Evolutionary conservation across 306 rosid genomes (phyloP).

Genomic region (Malus asiatica): DNA sequence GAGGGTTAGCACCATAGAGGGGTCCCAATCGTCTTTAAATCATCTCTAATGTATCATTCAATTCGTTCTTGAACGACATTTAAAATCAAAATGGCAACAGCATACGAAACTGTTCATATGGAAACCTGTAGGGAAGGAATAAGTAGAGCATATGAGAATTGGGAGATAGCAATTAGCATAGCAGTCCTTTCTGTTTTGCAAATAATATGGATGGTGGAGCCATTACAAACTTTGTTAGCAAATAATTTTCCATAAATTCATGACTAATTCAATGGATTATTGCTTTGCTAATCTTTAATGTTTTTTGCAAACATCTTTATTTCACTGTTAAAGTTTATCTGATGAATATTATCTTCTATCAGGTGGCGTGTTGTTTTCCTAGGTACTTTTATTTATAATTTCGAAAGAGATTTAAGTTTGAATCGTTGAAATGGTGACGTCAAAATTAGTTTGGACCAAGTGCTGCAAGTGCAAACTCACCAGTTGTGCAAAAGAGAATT

Average conservation of each 20-base stretch:
- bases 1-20: conserved; percentile 13
- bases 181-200: not conserved
- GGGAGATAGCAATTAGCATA: not conserved
- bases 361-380: not conserved
- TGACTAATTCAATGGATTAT: not conserved
- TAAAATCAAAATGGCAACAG: not conserved
- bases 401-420: too few relatives aligned
- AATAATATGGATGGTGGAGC: not conserved
- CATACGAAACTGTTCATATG: conserved; percentile 38
- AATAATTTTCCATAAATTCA: not conserved
- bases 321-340: too few relatives aligned
- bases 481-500: not conserved
- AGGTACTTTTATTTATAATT: too few relatives aligned
- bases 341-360: too few relatives aligned
- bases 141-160: conserved; percentile 1
- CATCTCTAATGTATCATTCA: not conserved
- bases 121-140: conserved; percentile 32
- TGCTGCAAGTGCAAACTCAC: too few relatives aligned
- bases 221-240: not conserved
- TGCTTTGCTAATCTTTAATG: too few relatives aligned
- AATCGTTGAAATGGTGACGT: not conserved
- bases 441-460: not conserved
- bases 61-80: conserved; percentile 1
- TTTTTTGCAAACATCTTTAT: too few relatives aligned
- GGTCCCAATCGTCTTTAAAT: not conserved